Evolutionary conservation across 495 filamentous ascomycete species (phyloP), one percentile per base, ranked within the genome.

Genomic region (Bathelium albidoporum): DNA sequence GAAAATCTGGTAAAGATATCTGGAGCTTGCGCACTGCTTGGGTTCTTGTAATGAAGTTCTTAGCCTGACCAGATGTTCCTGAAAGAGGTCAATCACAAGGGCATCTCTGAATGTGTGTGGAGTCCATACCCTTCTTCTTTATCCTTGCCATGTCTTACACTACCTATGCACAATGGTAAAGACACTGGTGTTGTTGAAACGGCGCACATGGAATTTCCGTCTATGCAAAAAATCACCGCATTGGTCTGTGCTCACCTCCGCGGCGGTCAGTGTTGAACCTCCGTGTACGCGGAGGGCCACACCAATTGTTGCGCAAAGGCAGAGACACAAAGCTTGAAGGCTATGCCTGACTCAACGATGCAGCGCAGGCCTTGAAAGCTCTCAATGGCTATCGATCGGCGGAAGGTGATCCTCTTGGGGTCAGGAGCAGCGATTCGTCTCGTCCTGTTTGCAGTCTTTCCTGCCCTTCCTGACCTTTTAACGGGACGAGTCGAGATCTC

Each of bases 1-100:
- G 87, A 77, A 98, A 98, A 77, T 98, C 95, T 43, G 91, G 91
- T 60, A 98, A 83, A 67, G 90, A 95, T 73, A 97, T 89, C 77
- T 98, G 94, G 65, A 98, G 87, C 80, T 97, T 97, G 69, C 91
- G 89, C 66, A 97, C 91, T 18, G 95, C 94, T 75, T 95, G 91
- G 2, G 91, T 96, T 75, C 94, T 84, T 55, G 93, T 97, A 67
- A 97, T 93, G 81, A 91, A 98, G 83, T 97, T 97, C 79, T 93
- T 97, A 80, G 94, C 92, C 77, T 88, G 84, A 77, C 94, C 94
- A 72, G 91, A 83, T 71, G 87, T 88, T 70, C 94, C 87, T 90
- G 34, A 16, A 5, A 34, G 39, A 59, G 49, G 29, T 55, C 26
- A 65, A 66, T 24, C 60, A 44, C 75, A 61, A 76, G 73, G 28